Percentiles rank a stretch among this genome's conserved stretches.
phyloP scores from a whole-genome alignment of 345 rosid species.

The Populus davidiana region DNA sequence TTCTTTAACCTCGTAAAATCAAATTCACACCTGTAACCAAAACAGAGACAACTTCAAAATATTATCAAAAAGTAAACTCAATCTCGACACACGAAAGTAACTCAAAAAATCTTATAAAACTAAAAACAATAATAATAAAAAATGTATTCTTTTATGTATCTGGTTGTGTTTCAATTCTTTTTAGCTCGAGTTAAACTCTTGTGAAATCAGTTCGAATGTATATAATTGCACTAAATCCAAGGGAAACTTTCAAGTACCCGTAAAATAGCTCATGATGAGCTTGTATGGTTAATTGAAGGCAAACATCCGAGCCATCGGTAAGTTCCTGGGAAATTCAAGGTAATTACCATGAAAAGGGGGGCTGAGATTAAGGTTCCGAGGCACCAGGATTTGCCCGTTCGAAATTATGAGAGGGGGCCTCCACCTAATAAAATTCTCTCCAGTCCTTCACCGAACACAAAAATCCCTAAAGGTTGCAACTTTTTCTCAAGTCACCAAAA shows the following conservation, averaged over 20 bases:
- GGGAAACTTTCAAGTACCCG: background rate
- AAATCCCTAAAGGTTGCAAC: conserved; percentile 17
- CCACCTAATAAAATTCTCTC: conserved; percentile 2
- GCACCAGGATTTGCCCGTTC: background rate
- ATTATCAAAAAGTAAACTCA: no score
- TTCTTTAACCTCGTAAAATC: background rate
- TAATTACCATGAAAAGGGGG: background rate
- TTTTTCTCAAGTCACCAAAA: conserved; percentile 24
- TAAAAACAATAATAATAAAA: no score
- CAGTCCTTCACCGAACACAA: conserved; percentile 9
- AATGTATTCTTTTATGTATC: no score
- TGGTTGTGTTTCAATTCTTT: background rate
- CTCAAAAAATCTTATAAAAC: no score
- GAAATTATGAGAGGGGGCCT: conserved; percentile 34
- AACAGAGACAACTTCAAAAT: no score
- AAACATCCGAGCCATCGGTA: background rate
- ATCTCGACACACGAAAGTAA: no score
- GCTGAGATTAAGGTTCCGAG: conserved; percentile 17
- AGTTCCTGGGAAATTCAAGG: conserved; percentile 5
- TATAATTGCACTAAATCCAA: background rate
- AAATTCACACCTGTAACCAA: no score
- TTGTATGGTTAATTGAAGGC: background rate
- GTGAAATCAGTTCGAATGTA: background rate
- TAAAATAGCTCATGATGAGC: background rate
- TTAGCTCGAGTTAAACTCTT: background rate